Conservation (phyloP, 768 basidiomycete species). For the Flagelloscypha sp. region DNA sequence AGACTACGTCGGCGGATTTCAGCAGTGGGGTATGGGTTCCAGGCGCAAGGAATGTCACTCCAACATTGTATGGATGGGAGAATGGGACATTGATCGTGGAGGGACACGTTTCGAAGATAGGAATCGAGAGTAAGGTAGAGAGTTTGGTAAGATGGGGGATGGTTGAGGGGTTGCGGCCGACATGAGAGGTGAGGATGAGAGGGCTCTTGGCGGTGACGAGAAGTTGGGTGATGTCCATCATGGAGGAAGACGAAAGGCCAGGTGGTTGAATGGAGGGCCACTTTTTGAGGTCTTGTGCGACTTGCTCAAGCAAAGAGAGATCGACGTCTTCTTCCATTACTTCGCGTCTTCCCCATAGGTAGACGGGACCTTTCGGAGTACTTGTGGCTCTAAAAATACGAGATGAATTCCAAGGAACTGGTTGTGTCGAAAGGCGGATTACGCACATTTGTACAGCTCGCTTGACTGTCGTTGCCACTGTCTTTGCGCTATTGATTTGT, state of each 20-base stretch:
- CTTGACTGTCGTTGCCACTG: slow-evolving; percentile 40
- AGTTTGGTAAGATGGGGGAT: slow-evolving; percentile 38
- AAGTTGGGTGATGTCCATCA: slow-evolving; percentile 34
- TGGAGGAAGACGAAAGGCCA: slow-evolving; percentile 34
- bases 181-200: slow-evolving; percentile 55
- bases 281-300: slow-evolving; percentile 19
- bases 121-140: slow-evolving; percentile 44
- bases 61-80: slow-evolving; percentile 47
- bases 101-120: slow-evolving; percentile 44
- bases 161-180: slow-evolving; percentile 47
- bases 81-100: slow-evolving; percentile 46
- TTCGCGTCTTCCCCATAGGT: slow-evolving; percentile 68
- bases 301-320: slow-evolving; percentile 21
- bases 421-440: slow-evolving; percentile 25
- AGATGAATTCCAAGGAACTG: too few relatives aligned
- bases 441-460: slow-evolving; percentile 59
- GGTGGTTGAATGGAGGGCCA: slow-evolving; percentile 49
- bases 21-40: slow-evolving; percentile 40
- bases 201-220: slow-evolving; percentile 44
- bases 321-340: slow-evolving; percentile 58
- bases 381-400: too few relatives aligned
- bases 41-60: slow-evolving; percentile 40
- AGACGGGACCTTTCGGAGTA: slow-evolving; percentile 65
- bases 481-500: slow-evolving; percentile 49
- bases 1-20: slow-evolving; percentile 48